Conservation (phyloP, 768 basidiomycete species). For the Naganishia onofrii region DNA sequence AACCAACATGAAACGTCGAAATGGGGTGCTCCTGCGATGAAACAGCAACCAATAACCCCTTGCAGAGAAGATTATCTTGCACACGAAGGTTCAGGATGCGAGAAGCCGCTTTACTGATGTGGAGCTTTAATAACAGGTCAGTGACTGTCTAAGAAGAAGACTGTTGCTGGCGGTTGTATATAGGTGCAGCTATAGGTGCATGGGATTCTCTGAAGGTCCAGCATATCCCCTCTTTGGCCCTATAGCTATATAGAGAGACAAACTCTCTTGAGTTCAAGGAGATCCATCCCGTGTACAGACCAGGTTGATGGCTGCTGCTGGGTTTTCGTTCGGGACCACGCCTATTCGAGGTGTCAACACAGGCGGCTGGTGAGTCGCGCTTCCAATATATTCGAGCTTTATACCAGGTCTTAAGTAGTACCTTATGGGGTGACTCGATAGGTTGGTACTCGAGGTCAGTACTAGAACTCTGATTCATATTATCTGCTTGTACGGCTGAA, state of each 20-base stretch:
- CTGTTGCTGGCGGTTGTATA: too few relatives aligned
- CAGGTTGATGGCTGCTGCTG: not conserved
- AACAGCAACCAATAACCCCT: not conserved
- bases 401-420: too few relatives aligned
- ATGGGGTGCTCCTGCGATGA: too few relatives aligned
- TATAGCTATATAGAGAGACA: too few relatives aligned
- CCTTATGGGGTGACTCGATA: constrained; percentile 16
- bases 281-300: not conserved
- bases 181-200: too few relatives aligned
- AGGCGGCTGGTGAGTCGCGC: constrained; percentile 50
- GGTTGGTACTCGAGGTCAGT: constrained; percentile 43
- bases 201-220: too few relatives aligned
- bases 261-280: too few relatives aligned
- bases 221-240: too few relatives aligned
- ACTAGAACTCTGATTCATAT: too few relatives aligned
- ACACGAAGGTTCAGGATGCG: not conserved
- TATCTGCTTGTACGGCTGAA: constrained; percentile 13
- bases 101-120: not conserved
- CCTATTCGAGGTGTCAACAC: constrained; percentile 49
- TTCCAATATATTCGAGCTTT: too few relatives aligned
- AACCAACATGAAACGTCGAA: not conserved
- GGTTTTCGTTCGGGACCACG: constrained; percentile 12
- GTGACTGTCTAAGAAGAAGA: too few relatives aligned
- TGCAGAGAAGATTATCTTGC: not conserved
- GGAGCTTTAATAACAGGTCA: too few relatives aligned